Base-by-base conservation (phyloP, 2,329 filamentous ascomycete species). In the Cryphonectria nitschkei region DNA sequence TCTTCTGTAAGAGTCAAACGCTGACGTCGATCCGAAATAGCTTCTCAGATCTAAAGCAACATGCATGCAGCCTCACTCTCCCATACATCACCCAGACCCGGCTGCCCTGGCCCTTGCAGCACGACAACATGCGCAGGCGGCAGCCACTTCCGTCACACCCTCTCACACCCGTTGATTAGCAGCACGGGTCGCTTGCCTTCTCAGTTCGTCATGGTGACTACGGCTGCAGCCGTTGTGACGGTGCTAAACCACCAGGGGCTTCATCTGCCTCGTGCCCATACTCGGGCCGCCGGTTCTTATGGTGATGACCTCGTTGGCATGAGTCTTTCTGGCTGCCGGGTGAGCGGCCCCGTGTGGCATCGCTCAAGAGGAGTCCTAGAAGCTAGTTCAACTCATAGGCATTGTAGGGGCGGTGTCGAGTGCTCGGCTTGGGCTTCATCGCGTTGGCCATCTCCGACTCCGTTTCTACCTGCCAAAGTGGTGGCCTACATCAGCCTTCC, bases 121-220 rank as follows among this genome's bases (percentile, higher is more conserved):
- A 65, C 43, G 32, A 65, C 62, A 56, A 14, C 54, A 14, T 16
- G 63, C 52, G 43, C 43, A 34, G 43, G 43, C 63, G 41, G 41
- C 63, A 52, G 63, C 63, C 41, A 34, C 11, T 50, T 65, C 63
- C 29, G 63, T 65, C 41, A 34, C 43, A 50, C n/a, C 29, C 52
- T 22, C 19, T 50, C 29, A n/a, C 2, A n/a, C 32, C 56, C 32
- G 29, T 34, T 37, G 56, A 34, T 60, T 22, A 13, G 56, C 56
- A 26, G 6, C 56, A 60, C n/a, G 14, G 29, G 34, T 8, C 3
- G 7, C 4, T 32, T 34, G 14, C 34, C 14, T 11, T 54, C n/a
- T 11, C 52, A 9, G 52, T 56, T 29, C 52, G 52, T 56, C 52
- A 29, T 56, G 52, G 19, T 16, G 52, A 11, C n/a, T 56, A 26